Base-by-base conservation (phyloP, 192 early-diverging fungal genomes). In the Dispira parvispora region DNA sequence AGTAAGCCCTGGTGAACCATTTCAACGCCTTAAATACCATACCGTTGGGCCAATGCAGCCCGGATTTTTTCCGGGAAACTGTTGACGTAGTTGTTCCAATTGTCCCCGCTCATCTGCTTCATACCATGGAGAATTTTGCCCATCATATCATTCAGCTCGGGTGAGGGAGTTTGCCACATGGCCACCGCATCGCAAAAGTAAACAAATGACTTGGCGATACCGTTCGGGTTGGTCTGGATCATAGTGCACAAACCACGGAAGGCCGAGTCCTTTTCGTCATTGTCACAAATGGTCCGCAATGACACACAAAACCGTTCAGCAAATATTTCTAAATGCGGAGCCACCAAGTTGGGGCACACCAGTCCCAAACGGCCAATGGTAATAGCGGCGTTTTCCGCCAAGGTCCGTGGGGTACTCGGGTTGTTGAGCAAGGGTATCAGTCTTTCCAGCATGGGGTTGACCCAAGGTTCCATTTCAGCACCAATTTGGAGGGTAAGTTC, bases 351-450 rank as follows among this genome's bases (percentile, higher is more conserved):
- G 14, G 94, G 91, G 69, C 83, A 87, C 3, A 90, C 89, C 9
- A 84, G 71, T n/a, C 93, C 97, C 44, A 99, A 71, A 46, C 97
- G 83, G n/a, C 97, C 97, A 58, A 97, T 84, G 14, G 94, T 95
- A 67, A 99, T 97, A 38, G 92, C 94, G 1, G 91, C 87, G 70
- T 99, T 99, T 70, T 99, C 95, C 45, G 79, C 75, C 45, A 99
- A 70, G n/a, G 85, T 88, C 26, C 82, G 69, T 26, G 83, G 79
- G n/a, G 82, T 83, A 25, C 77, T 71, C 38, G 70, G 72, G 71
- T 71, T 82, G 56, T 80, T 83, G 52, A 96, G 76, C 64, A 97
- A 73, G 20, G 84, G 87, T 38, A 94, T 82, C 52, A 99, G 73
- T n/a, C 87, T 81, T 69, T 86, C 79, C 43, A 99, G 75, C 52